Base-by-base conservation (phyloP, 2,329 filamentous ascomycete species). In the Exophiala calicioides region DNA sequence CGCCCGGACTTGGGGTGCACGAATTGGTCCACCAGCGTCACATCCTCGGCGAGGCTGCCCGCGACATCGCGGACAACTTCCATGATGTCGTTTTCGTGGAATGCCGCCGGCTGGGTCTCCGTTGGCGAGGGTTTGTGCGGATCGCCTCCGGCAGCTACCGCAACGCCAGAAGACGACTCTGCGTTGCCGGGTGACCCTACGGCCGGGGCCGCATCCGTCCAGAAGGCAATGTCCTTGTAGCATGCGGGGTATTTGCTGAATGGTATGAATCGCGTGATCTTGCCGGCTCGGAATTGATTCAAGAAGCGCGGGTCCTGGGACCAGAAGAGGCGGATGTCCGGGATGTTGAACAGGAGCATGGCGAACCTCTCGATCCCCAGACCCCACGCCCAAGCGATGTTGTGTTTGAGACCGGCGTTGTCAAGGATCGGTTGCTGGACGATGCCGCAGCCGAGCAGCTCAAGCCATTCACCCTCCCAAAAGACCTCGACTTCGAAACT, bases 31-130 rank as follows among this genome's bases (percentile, higher is more conserved):
- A 88, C 81, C 20, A 94, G 75, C 52, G 74, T 76, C 39, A 97
- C 91, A 65, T 95, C 89, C 70, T 98, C 93, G 26, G 93, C 89
- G 16, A 83, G 69, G 65, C 95, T 87, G 39, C 90, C 90, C 7
- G 82, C 88, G 35, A 91, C 77, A 58, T 84, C 84, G 56, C 93
- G 83, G 13, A 96, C 87, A 46, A 96, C 79, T 69, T 97, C 93
- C 91, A 97, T 97, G 40, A 97, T 76, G 67, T 98, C 93, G 69
- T 97, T 97, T 66, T 94, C 90, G 66, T 97, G 91, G 64, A 95
- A 89, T 3, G 68, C 52, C 7, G 56, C 52, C 62, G 13, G 67
- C 53, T 19, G 63, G 58, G 23, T 69, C 68, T 35, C 68, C 65
- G 18, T 66, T 63, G 29, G 66, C 60, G 52, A 66, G 65, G 55